Conservation (phyloP, 2,329 filamentous ascomycete species). For the Colletotrichum falcatum region DNA sequence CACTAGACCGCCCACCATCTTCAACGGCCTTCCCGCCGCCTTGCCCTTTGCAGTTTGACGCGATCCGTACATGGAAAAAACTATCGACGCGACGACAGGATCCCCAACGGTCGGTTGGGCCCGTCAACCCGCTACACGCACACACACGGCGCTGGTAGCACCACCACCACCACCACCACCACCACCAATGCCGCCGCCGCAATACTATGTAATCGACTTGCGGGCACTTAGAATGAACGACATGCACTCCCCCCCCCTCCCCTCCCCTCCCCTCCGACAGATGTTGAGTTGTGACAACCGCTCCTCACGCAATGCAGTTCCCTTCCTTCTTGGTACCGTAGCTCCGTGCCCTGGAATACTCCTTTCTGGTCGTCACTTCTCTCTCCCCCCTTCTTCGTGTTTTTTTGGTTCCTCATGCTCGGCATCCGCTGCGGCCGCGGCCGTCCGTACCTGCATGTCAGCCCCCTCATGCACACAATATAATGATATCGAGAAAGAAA, state of each 20-base stretch:
- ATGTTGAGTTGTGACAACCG: not conserved
- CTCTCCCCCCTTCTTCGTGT: not conserved
- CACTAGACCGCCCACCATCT: conserved; percentile 38
- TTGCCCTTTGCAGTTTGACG: conserved; percentile 30
- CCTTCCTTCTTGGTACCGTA: conserved; percentile 7
- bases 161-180: conserved; percentile 5
- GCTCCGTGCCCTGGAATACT: conserved; percentile 1
- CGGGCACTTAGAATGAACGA: conserved; percentile 24
- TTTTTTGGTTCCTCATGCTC: too few species aligned
- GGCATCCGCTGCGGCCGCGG: too few species aligned
- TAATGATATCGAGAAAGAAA: too few species aligned
- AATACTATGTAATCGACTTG: too few species aligned
- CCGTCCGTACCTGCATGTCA: conserved; percentile 31
- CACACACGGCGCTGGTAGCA: conserved; percentile 10
- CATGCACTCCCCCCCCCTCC: not conserved
- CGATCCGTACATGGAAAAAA: conserved; percentile 22
- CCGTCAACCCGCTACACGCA: not conserved
- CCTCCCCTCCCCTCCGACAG: not conserved
- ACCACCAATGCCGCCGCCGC: conserved; percentile 10
- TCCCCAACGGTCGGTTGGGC: conserved; percentile 22
- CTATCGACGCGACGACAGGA: conserved; percentile 10
- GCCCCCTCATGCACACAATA: not conserved
- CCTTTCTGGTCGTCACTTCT: conserved; percentile 12
- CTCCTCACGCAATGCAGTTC: conserved; percentile 22
- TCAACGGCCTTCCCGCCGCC: conserved; percentile 40